Base-by-base conservation (phyloP, 2,329 filamentous ascomycete genomes). In the Akanthomyces lecanii region DNA sequence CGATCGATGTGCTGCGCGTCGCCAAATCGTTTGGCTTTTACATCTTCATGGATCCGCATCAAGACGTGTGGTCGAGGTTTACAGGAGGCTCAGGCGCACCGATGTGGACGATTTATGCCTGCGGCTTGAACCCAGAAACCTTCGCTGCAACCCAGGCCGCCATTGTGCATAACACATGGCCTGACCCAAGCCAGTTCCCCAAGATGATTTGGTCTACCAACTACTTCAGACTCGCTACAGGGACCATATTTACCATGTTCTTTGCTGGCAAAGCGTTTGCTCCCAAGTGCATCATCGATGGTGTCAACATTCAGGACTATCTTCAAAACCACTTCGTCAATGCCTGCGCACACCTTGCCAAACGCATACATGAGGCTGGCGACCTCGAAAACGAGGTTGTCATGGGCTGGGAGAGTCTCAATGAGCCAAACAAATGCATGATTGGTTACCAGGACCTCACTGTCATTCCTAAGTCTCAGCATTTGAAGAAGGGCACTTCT, bases 131-230 rank as follows among this genome's bases (percentile, higher is more conserved):
- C 72, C 95, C 95, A 0, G 83, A 89, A 73, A 88, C 85, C 67
- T 97, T 99, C 71, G 86, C 88, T 59, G 87, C 85, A 23, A 99
- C 93, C 16, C 90, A 97, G 76, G 94, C 94, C 4, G 92, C 95
- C 44, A 84, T 98, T 64, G 94, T 99, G 7, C 95, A 99, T 60
- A 99, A 98, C 71, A 96, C 91, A 2, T 97, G 91, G 72, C 87
- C 91, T 11, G 85, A 96, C 23, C 92, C 93, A 10, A 88, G 88
- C 30, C 83, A 88, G 1, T 99, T 94, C 68, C 95, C 95, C 28
- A 98, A 97, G 78, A 99, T 99, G 96, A 94, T 98, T 63, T 99
- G 95, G 95, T 92, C 94, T 18, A 98, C 96, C 58, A 99, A 99
- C 73, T 99, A 99, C 75, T 90, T 87, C 65, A 86, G 95, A 28